Percentiles rank a stretch among this genome's conserved stretches.
These are phyloP conservation scores for Iris macrosiphon DNA, from an alignment of 106 monocot genomes.

Conservation along the genomic window DNA sequence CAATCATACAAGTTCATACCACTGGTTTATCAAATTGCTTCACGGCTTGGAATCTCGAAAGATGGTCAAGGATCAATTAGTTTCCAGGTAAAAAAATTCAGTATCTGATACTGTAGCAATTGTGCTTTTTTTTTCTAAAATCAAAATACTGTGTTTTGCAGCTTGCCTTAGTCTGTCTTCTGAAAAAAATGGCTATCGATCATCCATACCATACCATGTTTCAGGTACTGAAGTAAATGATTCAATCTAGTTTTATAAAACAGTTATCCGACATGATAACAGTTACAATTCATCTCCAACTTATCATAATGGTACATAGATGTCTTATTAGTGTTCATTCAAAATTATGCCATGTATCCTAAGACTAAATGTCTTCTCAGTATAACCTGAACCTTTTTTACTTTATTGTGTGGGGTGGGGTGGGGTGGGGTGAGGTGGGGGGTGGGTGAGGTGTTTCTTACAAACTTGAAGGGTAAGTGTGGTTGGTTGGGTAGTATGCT, in stretches of 20 bases:
- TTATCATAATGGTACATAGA: too few relatives aligned
- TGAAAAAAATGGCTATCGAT: conserved; percentile 97
- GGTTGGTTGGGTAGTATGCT: too few relatives aligned
- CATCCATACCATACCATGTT: conserved; percentile 98
- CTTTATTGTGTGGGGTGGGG: too few relatives aligned
- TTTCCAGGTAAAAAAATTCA: conserved; percentile 59
- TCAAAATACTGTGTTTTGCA: conserved; percentile 23
- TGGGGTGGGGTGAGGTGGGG: too few relatives aligned
- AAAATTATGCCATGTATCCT: too few relatives aligned
- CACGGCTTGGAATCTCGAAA: conserved; percentile 82
- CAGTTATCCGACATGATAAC: too few relatives aligned
- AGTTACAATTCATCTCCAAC: background rate
- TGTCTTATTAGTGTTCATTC: too few relatives aligned
- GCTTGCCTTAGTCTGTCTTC: conserved; percentile 68
- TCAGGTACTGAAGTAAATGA: conserved; percentile 65
- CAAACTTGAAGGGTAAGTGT: too few relatives aligned
- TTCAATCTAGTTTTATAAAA: background rate
- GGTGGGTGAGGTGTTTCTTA: too few relatives aligned
- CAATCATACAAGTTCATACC: conserved; percentile 94
- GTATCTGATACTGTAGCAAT: background rate
- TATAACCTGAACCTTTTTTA: too few relatives aligned
- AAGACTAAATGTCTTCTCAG: too few relatives aligned
- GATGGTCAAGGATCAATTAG: conserved; percentile 65
- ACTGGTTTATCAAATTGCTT: conserved; percentile 98
- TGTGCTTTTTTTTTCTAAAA: background rate